Evolutionary conservation across 2,329 filamentous ascomycete genomes (phyloP).

Genomic region (Phialemoniopsis sp.): DNA sequence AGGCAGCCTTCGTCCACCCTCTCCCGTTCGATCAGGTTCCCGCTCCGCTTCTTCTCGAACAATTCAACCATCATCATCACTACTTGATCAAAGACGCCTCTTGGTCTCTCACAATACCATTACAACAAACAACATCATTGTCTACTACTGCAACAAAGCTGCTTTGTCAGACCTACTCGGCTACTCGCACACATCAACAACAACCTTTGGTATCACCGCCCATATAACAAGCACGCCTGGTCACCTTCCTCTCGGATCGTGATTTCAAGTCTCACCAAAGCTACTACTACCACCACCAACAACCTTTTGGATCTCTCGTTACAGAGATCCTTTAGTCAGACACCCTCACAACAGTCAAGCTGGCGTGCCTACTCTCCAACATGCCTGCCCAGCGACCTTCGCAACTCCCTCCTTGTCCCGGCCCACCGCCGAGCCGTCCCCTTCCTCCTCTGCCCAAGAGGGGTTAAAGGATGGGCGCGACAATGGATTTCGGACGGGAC

Average conservation of each 20-base stretch:
- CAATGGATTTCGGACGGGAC: background rate
- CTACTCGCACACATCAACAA: no score
- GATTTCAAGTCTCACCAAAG: no score
- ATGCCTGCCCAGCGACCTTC: constrained; percentile 60
- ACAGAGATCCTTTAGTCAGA: no score
- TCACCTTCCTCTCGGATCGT: no score
- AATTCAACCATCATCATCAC: constrained; percentile 12
- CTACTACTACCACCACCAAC: no score
- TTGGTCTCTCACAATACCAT: constrained; percentile 2
- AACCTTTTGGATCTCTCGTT: no score
- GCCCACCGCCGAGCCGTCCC: constrained; percentile 60
- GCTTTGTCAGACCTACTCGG: no score
- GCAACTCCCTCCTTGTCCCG: constrained; percentile 64
- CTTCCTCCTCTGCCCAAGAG: constrained; percentile 62
- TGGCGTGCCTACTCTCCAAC: constrained; percentile 22
- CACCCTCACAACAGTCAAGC: constrained; percentile 2
- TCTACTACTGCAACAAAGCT: no score
- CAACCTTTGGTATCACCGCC: no score
- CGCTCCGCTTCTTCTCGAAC: background rate
- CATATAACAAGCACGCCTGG: no score
- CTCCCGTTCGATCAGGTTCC: constrained; percentile 7
- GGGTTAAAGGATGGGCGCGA: constrained; percentile 30
- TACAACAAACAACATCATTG: no score
- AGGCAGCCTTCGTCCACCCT: constrained; percentile 11
- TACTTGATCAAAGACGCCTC: constrained; percentile 2